A percentile compares a stretch with the other conserved stretches of the same genome.
Conservation (phyloP, 306 rosid species). For the Macrotyloma uniflorum region DNA sequence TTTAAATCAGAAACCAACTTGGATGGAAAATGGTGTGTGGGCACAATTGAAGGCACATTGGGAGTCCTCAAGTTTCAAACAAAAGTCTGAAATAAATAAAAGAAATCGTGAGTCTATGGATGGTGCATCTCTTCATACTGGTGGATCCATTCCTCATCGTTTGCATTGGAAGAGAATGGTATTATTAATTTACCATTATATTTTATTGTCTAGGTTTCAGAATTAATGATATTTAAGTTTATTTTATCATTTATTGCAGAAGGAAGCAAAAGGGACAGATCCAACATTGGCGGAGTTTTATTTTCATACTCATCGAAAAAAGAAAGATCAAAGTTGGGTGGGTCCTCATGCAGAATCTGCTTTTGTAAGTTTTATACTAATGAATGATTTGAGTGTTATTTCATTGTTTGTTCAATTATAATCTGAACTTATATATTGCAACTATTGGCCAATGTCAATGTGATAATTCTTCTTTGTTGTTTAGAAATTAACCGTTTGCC, state of each 20-base stretch:
- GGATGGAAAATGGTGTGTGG: slow-evolving; percentile 21
- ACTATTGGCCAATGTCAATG: background rate
- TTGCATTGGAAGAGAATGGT: slow-evolving; percentile 37
- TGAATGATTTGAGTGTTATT: background rate
- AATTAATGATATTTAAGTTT: background rate
- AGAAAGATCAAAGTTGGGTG: slow-evolving; percentile 30
- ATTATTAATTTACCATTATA: background rate
- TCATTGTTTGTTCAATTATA: background rate
- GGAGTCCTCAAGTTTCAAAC: slow-evolving; percentile 10
- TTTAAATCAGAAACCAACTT: slow-evolving; percentile 22
- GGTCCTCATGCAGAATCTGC: background rate
- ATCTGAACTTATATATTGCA: background rate
- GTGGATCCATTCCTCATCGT: slow-evolving; percentile 36
- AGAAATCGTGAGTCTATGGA: slow-evolving; percentile 7
- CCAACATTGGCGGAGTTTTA: slow-evolving; percentile 35
- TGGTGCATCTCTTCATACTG: slow-evolving; percentile 29
- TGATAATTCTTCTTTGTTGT: background rate
- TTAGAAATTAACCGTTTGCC: background rate
- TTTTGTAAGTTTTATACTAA: slow-evolving; percentile 21
- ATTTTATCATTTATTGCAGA: background rate
- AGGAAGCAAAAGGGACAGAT: slow-evolving; percentile 23
- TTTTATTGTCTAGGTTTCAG: background rate
- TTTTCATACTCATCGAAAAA: slow-evolving; percentile 20
- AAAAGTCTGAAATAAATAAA: background rate
- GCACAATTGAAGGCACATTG: slow-evolving; percentile 7